Conservation (phyloP, 2,329 filamentous ascomycete species). For the Hypoxylon sp. region DNA sequence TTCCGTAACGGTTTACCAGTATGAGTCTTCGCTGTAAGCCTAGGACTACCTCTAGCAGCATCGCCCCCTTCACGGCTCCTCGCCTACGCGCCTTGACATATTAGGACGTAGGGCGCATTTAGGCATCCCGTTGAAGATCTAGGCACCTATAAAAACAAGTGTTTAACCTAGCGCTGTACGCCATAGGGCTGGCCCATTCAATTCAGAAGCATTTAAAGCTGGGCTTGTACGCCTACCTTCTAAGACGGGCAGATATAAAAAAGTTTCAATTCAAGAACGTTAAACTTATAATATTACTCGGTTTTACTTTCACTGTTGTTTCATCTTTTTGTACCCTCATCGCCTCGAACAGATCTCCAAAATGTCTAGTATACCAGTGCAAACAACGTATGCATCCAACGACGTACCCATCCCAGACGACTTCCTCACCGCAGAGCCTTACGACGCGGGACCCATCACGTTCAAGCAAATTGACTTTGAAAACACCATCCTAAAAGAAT, state of each 20-base stretch:
- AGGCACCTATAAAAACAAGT: neutral
- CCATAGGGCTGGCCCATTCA: neutral
- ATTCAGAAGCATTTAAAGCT: neutral
- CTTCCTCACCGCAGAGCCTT: constrained; percentile 60
- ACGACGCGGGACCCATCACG: constrained; percentile 58
- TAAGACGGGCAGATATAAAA: neutral
- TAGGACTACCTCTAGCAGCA: neutral
- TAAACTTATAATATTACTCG: neutral
- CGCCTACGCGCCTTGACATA: neutral
- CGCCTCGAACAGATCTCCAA: neutral
- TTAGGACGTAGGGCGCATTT: neutral
- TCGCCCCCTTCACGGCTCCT: neutral
- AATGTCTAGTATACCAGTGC: constrained; percentile 40
- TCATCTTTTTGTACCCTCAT: neutral
- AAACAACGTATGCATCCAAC: constrained; percentile 51
- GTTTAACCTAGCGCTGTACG: too few relatives aligned
- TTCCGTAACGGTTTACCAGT: neutral
- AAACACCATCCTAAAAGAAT: constrained; percentile 62
- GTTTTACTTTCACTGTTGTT: neutral
- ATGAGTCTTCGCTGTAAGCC: neutral
- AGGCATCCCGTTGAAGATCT: neutral
- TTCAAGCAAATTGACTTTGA: constrained; percentile 66
- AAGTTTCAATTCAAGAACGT: too few relatives aligned
- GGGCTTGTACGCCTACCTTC: neutral
- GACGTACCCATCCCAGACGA: constrained; percentile 56